Base-by-base conservation (phyloP, 768 basidiomycete genomes). In the Amanita jacksonii region DNA sequence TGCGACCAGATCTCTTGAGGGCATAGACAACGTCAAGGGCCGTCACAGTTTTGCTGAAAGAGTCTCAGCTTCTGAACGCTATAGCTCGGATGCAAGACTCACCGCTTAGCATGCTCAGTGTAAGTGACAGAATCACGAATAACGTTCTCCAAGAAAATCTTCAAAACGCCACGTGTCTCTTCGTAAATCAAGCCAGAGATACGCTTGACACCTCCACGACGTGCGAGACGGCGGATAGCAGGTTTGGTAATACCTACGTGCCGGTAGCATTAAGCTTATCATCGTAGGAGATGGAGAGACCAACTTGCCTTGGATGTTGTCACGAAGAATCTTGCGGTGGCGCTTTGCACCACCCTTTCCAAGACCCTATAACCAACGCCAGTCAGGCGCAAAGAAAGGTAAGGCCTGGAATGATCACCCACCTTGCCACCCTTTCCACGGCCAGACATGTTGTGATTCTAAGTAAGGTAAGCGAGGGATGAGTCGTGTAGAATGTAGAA, bases 91-190 rank as follows among this genome's bases (percentile, higher is more conserved):
- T 7, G 10, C 30, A 36, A 8, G 27, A 58, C 69, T 37, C 48
- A 72, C 70, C 85, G 77, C 66, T 92, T 92, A 45, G 89, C 87
- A 71, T 92, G 89, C 66, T 91, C 88, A 51, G 88, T 90, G 71
- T 89, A 90, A 54, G 86, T 90, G 52, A 90, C 85, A n/a, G 85
- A 86, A 67, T 88, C 86, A 51, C 85, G 80, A 63, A 90, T 88
- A 61, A 90, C 76, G 55, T 77, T 78, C 64, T 76, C 73, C 42
- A 76, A 64, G 68, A 76, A 76, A 54, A 77, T 76, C 72, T 84
- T 86, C 62, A 85, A 73, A 43, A 85, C 82, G 66, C 81, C 81
- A 56, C 83, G 80, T 43, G 83, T 86, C 69, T 86, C 83, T 57
- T 85, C 83, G 68, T 86, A 84, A 64, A 84, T 81, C 54, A 82